phyloP scores from a whole-genome alignment of 768 basidiomycete genomes.

The Pluteus cervinus region DNA sequence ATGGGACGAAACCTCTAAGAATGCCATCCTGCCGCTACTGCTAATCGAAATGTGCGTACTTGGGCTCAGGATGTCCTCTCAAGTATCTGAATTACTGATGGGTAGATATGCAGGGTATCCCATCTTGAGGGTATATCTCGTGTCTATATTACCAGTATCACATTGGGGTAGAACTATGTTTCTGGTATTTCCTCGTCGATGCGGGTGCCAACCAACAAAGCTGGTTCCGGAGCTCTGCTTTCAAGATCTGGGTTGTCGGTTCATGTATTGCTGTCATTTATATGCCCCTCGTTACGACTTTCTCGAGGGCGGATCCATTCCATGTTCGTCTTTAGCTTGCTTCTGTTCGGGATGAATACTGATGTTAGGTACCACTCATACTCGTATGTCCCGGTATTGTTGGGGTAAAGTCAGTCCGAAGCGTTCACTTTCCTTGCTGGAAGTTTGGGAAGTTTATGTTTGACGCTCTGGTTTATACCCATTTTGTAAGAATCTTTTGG shows the following conservation, averaged over 20 bases:
- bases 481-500: constrained; percentile 46
- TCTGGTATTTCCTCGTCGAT: constrained; percentile 82
- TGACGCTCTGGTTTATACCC: constrained; percentile 73
- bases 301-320: constrained; percentile 52
- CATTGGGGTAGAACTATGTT: constrained; percentile 88
- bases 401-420: too few relatives aligned
- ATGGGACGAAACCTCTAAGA: constrained; percentile 43
- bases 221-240: constrained; percentile 75
- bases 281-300: constrained; percentile 66
- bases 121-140: constrained; percentile 77
- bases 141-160: too few relatives aligned
- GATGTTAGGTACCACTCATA: constrained; percentile 8
- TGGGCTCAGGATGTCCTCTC: background rate
- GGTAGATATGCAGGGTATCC: constrained; percentile 54
- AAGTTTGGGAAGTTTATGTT: constrained; percentile 56
- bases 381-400: too few relatives aligned
- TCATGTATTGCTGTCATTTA: constrained; percentile 53
- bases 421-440: constrained; percentile 67
- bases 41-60: constrained; percentile 62
- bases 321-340: constrained; percentile 35
- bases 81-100: background rate
- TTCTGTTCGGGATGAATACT: constrained; percentile 5
- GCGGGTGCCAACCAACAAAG: constrained; percentile 54
- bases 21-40: constrained; percentile 59
- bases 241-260: constrained; percentile 67